Evolutionary conservation across 352 stramenopile genomes (phyloP).

Genomic region (Phytopythium delawarense): DNA sequence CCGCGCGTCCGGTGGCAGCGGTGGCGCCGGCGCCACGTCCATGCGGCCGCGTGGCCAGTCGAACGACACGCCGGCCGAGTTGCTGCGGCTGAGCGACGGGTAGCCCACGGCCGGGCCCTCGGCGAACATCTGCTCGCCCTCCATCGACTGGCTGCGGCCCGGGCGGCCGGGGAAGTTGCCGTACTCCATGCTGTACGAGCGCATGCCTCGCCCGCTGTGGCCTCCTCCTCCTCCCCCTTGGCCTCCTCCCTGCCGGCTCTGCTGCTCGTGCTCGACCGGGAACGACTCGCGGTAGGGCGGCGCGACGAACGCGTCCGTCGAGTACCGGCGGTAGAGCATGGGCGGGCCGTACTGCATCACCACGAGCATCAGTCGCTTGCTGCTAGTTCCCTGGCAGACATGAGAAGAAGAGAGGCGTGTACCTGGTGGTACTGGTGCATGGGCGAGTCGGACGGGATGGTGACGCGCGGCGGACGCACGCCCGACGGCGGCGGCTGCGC

Average conservation of each 20-base stretch:
- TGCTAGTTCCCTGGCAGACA: not conserved
- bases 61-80: slow-evolving; percentile 55
- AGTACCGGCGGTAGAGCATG: slow-evolving; percentile 69
- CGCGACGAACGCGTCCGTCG: slow-evolving; percentile 59
- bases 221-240: slow-evolving; percentile 9
- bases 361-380: not conserved
- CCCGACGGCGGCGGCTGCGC: slow-evolving; percentile 24
- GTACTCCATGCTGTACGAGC: slow-evolving; percentile 80
- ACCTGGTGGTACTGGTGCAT: slow-evolving; percentile 71
- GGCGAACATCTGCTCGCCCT: slow-evolving; percentile 59
- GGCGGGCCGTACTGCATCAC: slow-evolving; percentile 33
- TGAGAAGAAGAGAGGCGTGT: not conserved
- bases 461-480: slow-evolving; percentile 62
- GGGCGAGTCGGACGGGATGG: slow-evolving; percentile 56
- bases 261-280: slow-evolving; percentile 45
- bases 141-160: slow-evolving; percentile 73
- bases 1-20: slow-evolving; percentile 57
- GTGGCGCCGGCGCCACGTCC: slow-evolving; percentile 39
- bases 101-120: slow-evolving; percentile 46
- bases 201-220: slow-evolving; percentile 46
- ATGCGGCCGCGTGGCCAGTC: slow-evolving; percentile 55
- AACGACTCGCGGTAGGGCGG: slow-evolving; percentile 61
- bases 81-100: slow-evolving; percentile 48
- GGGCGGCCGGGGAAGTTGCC: slow-evolving; percentile 43
- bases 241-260: slow-evolving; percentile 20